Evolutionary conservation across 228 moss, liverwort and hornwort species (phyloP), one percentile per base, ranked within the genome.

Genomic region (Sphagnum fallax): DNA sequence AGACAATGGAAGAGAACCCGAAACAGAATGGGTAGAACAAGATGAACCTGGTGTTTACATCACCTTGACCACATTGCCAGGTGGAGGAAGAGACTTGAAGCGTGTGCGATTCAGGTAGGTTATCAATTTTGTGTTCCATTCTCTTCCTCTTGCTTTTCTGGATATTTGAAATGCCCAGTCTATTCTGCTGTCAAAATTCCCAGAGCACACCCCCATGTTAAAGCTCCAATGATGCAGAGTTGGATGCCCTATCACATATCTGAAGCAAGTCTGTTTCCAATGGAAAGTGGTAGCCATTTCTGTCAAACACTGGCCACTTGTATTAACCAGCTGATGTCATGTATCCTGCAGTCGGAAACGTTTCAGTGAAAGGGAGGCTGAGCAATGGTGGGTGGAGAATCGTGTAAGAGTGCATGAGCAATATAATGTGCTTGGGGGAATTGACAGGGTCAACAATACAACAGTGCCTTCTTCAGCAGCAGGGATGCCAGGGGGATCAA

Each of bases 31-130:
- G 98, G 94, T 98, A 49, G 98, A 98, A 80, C 98, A 98, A 87
- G 98, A 93, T 70, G 94, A 98, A 79, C 89, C 90, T 65, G 98
- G 98, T 75, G 98, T 98, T 66, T 98, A 98, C 68, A 98, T 98
- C 78, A 98, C 98, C 4, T 77, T 98, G 72, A 92, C 94, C 65
- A 86, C 94, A 69, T 83, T 98, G 65, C 87, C 94, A 74, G 98
- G 98, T 64, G 98, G 98, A 49, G 94, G 98, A 49, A 98, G 94
- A 70, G 98, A 98, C 72, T 73, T 98, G 75, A 98, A 92, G 79
- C 94, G 98, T 60, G 98, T 98, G 69, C 82, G 93, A 70, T 98
- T 93, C 83, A 94, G 98, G 98, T 77, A 75, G 9, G 55, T 3
- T 8, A 55, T 12, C 55, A 55, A 55, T 8, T 12, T 8, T 8